Base-by-base conservation (phyloP, 2,329 filamentous ascomycete species). In the Emmonsiellopsis sp. region DNA sequence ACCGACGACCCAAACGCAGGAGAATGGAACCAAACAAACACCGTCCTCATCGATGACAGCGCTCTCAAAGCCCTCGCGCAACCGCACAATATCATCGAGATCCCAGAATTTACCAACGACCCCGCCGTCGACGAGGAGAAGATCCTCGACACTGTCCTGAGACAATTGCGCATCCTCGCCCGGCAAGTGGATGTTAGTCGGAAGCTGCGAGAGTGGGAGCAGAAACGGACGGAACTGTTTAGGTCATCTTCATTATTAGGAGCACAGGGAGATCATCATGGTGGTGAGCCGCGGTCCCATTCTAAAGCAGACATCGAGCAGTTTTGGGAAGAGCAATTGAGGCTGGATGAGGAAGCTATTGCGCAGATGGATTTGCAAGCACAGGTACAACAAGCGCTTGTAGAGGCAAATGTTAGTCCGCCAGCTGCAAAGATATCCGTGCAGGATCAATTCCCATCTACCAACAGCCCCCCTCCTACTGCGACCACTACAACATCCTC, bases 1-100 rank as follows among this genome's bases (percentile, higher is more conserved):
- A 26, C 38, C 11, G 31, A 49, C 26, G 46, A 47, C n/a, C 32
- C n/a, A 7, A 20, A 53, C 8, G 43, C 16, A 46, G 43, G 47
- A 47, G 34, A 20, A 0, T 97, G 90, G 86, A 79, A 84, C 61
- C 90, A 95, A 71, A 78, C 78, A 50, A 95, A 97, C 68, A 97
- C 93, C 0, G 79, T 97, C 6, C 76, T 98, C 30, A 83, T 97
- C 40, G 93, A 98, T 61, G 93, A 97, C 70, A 88, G 85, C 32
- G 62, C 71, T 1, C 79, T 91, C 63, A 98, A 97, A 74, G 91
- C 85, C 0, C 77, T 81, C 30, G 85, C 80, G 53, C 89, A 98
- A 68, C 93, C 93, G 0, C 81, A 82, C 71, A 97, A 97, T 62
- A 77, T 93, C 20, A 71, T 97, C 8, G 76, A 84, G 59, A 79